Base-by-base conservation (phyloP, 805 yeast genomes). In the Brettanomyces anomalus region DNA sequence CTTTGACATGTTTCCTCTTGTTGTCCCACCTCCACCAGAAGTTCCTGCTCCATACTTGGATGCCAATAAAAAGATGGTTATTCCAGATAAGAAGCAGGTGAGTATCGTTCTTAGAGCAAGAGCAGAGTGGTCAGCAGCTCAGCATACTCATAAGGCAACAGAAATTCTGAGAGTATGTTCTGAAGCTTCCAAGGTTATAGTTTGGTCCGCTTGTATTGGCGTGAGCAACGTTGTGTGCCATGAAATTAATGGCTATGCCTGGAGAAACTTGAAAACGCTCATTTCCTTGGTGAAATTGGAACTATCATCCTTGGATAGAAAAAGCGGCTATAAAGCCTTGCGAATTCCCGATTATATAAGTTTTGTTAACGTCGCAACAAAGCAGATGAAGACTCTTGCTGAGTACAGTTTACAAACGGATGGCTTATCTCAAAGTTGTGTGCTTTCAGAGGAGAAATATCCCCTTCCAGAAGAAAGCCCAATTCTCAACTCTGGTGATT, bases 41-140 rank as follows among this genome's bases (percentile, higher is more conserved):
- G 44, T 68, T 13, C 76, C 76, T 2, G 58, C 56, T 32, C 74
- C 76, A 0, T 70, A 61, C 48, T 48, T 72, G 33, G 65, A 65
- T 38, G 65, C 65, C 2, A 70, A 70, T 26, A 68, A 65, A 41
- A 58, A 56, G 31, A 50, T 71, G 3, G 56, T 61, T 5, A 56
- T 62, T 6, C 77, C 77, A 0, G 57, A 54, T 1, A 58, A 64
- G 39, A 56, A 53, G 33, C 67, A 65, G 43, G 50, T 64, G 1
- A 60, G 60, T 14, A 43, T 49, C n/a, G 64, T 54, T 0, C 42
- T 66, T 8, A 53, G 60, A 0, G 42, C 53, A 7, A 50, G 72
- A 19, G 64, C 66, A 6, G 72, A 70, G 44, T 72, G 67, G 56
- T 49, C 58, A 2, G 61, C 66, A 4, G 62, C 61, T 24, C 57